Percentiles rank a stretch among this genome's conserved stretches.
Evolutionary conservation across 257 asterid species (phyloP).

Genomic region (Solanum medicagineum): DNA sequence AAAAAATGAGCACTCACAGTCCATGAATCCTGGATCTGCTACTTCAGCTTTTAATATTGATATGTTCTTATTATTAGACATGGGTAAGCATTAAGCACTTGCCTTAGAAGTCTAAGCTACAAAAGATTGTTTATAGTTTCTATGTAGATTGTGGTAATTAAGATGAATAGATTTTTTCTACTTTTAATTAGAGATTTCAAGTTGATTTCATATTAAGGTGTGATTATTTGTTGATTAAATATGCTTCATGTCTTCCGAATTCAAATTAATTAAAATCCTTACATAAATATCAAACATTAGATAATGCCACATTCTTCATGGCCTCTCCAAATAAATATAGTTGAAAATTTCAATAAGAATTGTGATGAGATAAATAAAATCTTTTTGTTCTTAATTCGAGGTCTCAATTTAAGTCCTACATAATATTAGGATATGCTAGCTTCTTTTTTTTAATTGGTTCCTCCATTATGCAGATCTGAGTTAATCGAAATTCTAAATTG

Average conservation of each 20-base stretch:
- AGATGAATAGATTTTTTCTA: too few relatives aligned
- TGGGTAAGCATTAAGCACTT: neutral
- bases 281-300: too few relatives aligned
- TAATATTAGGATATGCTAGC: accelerated
- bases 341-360: neutral
- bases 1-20: too few relatives aligned
- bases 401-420: accelerated
- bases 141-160: too few relatives aligned
- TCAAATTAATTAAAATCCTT: too few relatives aligned
- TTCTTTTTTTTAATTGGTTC: neutral
- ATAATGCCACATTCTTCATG: too few relatives aligned
- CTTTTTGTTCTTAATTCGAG: accelerated
- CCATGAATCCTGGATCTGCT: too few relatives aligned
- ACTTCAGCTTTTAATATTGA: neutral
- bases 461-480: neutral
- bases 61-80: neutral
- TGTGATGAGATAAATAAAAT: neutral
- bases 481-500: neutral
- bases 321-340: too few relatives aligned
- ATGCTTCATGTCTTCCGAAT: too few relatives aligned
- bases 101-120: neutral
- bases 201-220: too few relatives aligned
- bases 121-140: neutral
- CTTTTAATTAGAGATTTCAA: too few relatives aligned
- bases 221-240: too few relatives aligned